phyloP scores from a whole-genome alignment of 2,329 filamentous ascomycete species.

The Cordyceps cateniannulata region DNA sequence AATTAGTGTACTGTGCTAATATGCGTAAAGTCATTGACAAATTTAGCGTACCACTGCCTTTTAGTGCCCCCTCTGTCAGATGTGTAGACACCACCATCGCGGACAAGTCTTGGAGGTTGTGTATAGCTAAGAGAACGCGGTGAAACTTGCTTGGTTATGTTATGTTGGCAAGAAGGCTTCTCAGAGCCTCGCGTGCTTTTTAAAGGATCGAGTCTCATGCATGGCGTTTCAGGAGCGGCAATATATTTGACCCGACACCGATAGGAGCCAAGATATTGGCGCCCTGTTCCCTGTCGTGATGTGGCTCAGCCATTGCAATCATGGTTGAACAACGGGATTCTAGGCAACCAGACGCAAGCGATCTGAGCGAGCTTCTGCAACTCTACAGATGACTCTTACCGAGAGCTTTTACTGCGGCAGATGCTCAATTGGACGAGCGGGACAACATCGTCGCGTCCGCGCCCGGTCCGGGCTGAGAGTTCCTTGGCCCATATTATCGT shows the following conservation, averaged over 20 bases:
- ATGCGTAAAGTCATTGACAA: background rate
- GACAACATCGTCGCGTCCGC: too few relatives aligned
- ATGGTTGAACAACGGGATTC: background rate
- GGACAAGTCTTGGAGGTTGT: background rate
- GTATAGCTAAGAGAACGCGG: background rate
- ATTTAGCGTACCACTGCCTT: background rate
- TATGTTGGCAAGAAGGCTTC: background rate
- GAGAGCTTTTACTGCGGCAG: too few relatives aligned
- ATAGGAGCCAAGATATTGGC: background rate
- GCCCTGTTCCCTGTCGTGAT: background rate
- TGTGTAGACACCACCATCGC: background rate
- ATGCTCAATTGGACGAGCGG: too few relatives aligned
- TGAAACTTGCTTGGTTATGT: too few relatives aligned
- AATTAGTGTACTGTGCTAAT: background rate
- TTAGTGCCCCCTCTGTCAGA: background rate
- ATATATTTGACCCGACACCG: background rate
- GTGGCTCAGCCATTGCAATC: background rate
- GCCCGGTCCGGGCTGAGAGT: too few relatives aligned
- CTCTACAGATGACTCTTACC: too few relatives aligned
- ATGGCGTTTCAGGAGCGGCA: background rate
- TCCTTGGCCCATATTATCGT: too few relatives aligned
- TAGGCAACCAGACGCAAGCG: background rate
- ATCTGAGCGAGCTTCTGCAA: too few relatives aligned
- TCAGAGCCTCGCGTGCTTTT: background rate
- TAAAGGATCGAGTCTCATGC: background rate